These are phyloP conservation scores for Cryptomeria japonica DNA, from an alignment of 75 land plant species.

Conservation along the genomic window DNA sequence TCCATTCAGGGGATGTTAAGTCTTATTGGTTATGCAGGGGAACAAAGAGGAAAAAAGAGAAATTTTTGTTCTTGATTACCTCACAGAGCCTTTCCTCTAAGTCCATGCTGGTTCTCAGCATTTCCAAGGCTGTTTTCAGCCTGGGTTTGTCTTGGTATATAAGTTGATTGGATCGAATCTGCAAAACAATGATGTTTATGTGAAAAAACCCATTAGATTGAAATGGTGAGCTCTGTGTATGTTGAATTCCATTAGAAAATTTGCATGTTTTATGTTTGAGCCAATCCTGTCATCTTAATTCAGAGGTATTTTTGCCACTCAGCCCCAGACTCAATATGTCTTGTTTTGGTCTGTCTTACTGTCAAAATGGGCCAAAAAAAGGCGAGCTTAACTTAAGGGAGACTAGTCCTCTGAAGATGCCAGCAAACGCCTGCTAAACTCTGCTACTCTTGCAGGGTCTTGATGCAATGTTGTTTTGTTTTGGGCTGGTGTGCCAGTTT, in stretches of 20 bases:
- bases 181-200: not conserved
- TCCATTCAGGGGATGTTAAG: not conserved
- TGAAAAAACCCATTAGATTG: not conserved
- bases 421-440: no score
- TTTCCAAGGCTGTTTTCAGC: constrained; percentile 84
- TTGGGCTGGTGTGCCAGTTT: no score
- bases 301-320: no score
- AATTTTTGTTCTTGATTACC: constrained; percentile 26
- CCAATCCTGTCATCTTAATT: not conserved
- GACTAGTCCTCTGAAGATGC: no score
- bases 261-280: not conserved
- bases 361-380: no score
- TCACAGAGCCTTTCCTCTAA: constrained; percentile 61
- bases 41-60: not conserved
- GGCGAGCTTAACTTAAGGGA: no score
- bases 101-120: constrained; percentile 78
- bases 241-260: not conserved
- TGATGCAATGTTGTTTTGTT: no score
- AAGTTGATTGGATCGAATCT: constrained; percentile 77
- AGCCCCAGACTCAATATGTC: no score
- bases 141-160: constrained; percentile 87
- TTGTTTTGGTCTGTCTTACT: no score
- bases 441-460: no score
- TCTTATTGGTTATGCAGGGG: not conserved
- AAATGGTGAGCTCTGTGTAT: not conserved